A percentile compares a stretch with the other conserved stretches of the same genome.
These are phyloP conservation scores for Begonia masoniana DNA, from an alignment of 306 rosid species.

Conservation along the genomic window DNA sequence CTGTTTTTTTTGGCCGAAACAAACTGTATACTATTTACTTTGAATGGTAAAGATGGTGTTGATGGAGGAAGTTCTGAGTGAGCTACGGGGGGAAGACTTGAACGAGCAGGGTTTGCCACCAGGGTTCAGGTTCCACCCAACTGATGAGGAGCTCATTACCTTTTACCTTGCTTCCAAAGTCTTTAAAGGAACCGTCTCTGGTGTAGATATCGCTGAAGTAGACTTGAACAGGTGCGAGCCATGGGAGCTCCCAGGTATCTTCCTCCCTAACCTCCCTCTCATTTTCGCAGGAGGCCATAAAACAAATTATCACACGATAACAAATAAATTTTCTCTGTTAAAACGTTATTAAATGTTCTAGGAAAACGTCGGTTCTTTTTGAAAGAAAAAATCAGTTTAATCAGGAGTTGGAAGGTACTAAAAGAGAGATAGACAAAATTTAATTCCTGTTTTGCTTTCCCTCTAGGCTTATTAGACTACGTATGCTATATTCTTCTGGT, in stretches of 20 bases:
- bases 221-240: constrained; percentile 75
- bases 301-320: background rate
- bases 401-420: no score
- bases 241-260: constrained; percentile 75
- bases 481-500: no score
- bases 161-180: constrained; percentile 57
- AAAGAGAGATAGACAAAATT: no score
- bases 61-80: constrained; percentile 43
- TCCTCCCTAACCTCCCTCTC: background rate
- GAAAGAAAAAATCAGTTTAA: no score
- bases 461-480: no score
- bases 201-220: constrained; percentile 46
- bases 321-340: no score
- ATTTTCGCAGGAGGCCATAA: background rate
- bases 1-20: background rate
- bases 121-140: constrained; percentile 76
- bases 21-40: background rate
- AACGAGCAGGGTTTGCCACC: constrained; percentile 66
- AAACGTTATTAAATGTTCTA: no score
- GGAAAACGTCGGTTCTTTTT: no score
- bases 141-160: constrained; percentile 71
- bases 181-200: constrained; percentile 20
- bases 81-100: constrained; percentile 32
- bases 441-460: no score
- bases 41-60: constrained; percentile 14